A percentile compares a stretch with the other conserved stretches of the same genome.
phyloP scores from a whole-genome alignment of 768 basidiomycete species.

The Macrolepiota dolichaula region DNA sequence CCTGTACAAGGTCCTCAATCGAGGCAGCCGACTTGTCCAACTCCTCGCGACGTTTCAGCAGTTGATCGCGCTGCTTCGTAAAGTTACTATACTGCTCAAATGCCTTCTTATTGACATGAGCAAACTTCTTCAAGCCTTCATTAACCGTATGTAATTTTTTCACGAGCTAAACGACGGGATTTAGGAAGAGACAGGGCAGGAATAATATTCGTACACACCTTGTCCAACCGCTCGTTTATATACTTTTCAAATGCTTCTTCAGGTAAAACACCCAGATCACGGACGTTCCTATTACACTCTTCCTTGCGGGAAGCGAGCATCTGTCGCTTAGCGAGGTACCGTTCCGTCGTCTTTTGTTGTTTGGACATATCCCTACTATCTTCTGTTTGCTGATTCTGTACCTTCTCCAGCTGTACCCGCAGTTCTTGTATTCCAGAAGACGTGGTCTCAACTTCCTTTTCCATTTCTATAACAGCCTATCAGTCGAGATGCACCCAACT shows the following conservation, averaged over 20 bases:
- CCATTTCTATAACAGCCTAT: constrained; percentile 45
- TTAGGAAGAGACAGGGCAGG: neutral
- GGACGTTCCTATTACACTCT: constrained; percentile 92
- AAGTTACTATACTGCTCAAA: constrained; percentile 98
- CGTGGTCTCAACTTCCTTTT: constrained; percentile 68
- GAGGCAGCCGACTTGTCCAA: constrained; percentile 86
- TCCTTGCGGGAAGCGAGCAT: constrained; percentile 83
- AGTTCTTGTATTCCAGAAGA: constrained; percentile 65
- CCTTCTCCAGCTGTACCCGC: constrained; percentile 60
- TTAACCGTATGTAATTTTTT: constrained; percentile 92
- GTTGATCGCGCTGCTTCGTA: constrained; percentile 94
- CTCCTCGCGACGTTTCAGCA: constrained; percentile 83
- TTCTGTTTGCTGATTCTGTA: constrained; percentile 81
- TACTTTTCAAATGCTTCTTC: constrained; percentile 98
- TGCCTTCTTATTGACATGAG: constrained; percentile 99
- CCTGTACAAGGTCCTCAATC: constrained; percentile 90
- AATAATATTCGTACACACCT: constrained; percentile 44
- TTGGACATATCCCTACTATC: constrained; percentile 84
- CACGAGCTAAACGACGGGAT: constrained; percentile 58
- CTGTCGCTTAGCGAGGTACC: constrained; percentile 89
- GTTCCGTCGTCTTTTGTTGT: constrained; percentile 93
- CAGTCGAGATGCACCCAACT: neutral
- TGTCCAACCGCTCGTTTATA: constrained; percentile 81
- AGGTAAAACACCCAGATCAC: constrained; percentile 93
- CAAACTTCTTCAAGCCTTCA: constrained; percentile 92